phyloP scores from a whole-genome alignment of 2,329 filamentous ascomycete genomes.

The Atkinsonella hypoxylon region DNA sequence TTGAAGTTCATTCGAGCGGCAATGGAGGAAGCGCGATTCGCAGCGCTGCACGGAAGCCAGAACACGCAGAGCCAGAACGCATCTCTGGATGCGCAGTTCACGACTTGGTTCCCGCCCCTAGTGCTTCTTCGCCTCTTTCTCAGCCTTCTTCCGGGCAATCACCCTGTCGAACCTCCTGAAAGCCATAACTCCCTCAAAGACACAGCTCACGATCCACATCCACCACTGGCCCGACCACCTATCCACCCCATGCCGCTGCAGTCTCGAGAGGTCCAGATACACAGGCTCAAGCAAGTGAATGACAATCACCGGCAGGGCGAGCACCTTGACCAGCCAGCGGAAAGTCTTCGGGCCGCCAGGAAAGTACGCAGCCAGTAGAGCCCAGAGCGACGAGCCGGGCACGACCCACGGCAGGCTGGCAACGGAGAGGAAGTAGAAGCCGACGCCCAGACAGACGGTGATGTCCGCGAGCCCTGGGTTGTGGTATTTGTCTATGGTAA shows the following conservation, averaged over 20 bases:
- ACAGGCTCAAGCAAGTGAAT: conserved; percentile 56
- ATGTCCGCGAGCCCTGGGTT: conserved; percentile 33
- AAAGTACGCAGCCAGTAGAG: conserved; percentile 35
- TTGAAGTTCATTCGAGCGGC: no score
- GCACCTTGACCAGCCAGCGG: conserved; percentile 42
- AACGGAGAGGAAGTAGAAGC: conserved; percentile 41
- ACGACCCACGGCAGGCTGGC: conserved; percentile 36
- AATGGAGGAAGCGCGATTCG: no score
- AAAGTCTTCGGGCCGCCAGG: conserved; percentile 48
- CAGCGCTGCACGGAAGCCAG: no score
- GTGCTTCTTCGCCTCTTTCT: conserved; percentile 29
- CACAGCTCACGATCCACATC: conserved; percentile 39
- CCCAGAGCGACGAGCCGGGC: conserved; percentile 37
- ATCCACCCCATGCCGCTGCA: conserved; percentile 36
- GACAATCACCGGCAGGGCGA: conserved; percentile 46
- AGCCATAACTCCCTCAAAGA: conserved; percentile 40
- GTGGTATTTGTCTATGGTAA: conserved; percentile 29
- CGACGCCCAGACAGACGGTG: conserved; percentile 41
- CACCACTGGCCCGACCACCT: conserved; percentile 37
- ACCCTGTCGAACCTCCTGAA: conserved; percentile 40
- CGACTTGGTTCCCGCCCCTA: neutral
- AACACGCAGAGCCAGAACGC: no score
- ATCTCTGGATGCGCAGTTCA: no score
- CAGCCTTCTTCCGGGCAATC: conserved; percentile 29
- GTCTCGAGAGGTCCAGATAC: conserved; percentile 32